Conservation (phyloP, 768 basidiomycete genomes). For the Tulasnella sp. region DNA sequence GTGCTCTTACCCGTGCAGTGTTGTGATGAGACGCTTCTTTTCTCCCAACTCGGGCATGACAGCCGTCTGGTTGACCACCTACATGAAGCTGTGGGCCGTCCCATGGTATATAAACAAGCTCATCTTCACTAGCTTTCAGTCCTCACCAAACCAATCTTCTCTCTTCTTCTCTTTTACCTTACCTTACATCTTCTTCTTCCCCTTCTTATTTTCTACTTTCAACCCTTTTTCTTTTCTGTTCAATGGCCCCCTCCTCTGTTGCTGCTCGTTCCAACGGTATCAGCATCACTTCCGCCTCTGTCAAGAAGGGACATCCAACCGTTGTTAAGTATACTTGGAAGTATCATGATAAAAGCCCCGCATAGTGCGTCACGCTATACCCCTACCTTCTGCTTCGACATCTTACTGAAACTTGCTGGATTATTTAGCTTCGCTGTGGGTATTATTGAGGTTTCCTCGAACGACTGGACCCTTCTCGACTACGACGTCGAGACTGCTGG, state of each 20-base stretch:
- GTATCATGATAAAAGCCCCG: not conserved
- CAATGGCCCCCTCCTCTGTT: not conserved
- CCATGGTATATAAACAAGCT: not conserved
- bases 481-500: not conserved
- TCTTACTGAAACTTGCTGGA: not conserved
- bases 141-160: not conserved
- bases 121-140: not conserved
- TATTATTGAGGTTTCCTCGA: not conserved
- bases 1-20: too few relatives aligned
- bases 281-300: not conserved
- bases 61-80: too few relatives aligned
- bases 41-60: too few relatives aligned
- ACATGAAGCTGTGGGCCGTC: not conserved
- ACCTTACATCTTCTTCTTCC: not conserved
- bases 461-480: not conserved
- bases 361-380: not conserved
- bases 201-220: not conserved
- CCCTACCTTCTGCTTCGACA: not conserved
- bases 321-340: slow-evolving; percentile 2
- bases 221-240: too few relatives aligned
- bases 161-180: not conserved
- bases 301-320: not conserved
- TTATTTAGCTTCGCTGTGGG: not conserved
- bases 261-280: not conserved
- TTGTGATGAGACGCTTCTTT: too few relatives aligned